These are phyloP conservation scores for Lactifluus echinatus DNA, from an alignment of 768 basidiomycete genomes.

Conservation along the genomic window DNA sequence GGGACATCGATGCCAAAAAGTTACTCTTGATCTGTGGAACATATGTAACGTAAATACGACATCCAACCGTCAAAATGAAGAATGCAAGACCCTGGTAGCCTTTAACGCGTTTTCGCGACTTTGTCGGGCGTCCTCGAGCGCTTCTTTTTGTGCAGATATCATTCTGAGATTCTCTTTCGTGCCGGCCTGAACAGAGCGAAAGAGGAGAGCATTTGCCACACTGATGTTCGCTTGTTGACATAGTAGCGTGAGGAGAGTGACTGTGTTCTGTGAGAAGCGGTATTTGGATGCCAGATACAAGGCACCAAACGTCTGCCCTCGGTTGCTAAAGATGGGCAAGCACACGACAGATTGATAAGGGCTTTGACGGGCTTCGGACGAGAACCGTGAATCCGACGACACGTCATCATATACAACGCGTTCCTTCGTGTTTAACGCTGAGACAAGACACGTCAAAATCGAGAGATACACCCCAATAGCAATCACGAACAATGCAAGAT, in stretches of 20 bases:
- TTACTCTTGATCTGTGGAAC: constrained; percentile 60
- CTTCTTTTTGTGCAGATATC: constrained; percentile 64
- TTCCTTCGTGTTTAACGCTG: constrained; percentile 61
- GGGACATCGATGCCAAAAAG: constrained; percentile 68
- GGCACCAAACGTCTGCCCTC: constrained; percentile 67
- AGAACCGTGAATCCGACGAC: constrained; percentile 55
- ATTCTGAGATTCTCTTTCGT: constrained; percentile 69
- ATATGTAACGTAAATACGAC: not conserved
- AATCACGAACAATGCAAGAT: constrained; percentile 50
- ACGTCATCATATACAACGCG: constrained; percentile 53
- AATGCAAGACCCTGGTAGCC: constrained; percentile 50
- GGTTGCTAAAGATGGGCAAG: constrained; percentile 64
- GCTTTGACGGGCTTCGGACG: constrained; percentile 57
- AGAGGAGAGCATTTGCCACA: constrained; percentile 65
- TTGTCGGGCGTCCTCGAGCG: constrained; percentile 58
- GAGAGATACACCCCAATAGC: not conserved
- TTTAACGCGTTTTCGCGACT: constrained; percentile 67
- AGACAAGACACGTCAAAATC: not conserved
- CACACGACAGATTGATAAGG: constrained; percentile 54
- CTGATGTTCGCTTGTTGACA: constrained; percentile 72
- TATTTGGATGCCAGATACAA: constrained; percentile 60
- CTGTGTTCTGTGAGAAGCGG: constrained; percentile 50
- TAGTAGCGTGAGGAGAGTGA: constrained; percentile 54
- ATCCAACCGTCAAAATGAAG: not conserved
- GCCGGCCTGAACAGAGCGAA: constrained; percentile 65